Percentiles rank a stretch among this genome's conserved stretches.
phyloP scores from a whole-genome alignment of 129 eudicot species.

The Calendula officinalis region DNA sequence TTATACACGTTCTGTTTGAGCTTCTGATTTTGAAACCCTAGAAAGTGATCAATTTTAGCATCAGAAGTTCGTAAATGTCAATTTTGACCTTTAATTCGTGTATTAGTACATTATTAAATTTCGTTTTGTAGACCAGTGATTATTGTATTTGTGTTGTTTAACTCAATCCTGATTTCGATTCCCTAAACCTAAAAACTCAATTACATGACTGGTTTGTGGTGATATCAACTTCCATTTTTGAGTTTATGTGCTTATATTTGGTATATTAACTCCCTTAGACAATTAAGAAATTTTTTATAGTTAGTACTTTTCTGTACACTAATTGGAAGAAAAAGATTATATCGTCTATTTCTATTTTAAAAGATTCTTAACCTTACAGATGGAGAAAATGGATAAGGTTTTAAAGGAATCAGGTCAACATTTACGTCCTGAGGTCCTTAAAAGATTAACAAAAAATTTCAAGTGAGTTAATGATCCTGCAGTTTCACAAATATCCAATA shows the following conservation, averaged over 20 bases:
- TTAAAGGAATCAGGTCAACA: constrained; percentile 38
- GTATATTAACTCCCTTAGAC: constrained; percentile 1
- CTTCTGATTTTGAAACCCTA: too few relatives aligned
- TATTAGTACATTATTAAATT: too few relatives aligned
- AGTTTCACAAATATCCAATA: neutral
- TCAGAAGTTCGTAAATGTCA: too few relatives aligned
- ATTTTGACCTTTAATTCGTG: too few relatives aligned
- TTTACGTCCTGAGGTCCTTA: constrained; percentile 36
- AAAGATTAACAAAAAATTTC: constrained; percentile 53
- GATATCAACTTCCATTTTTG: neutral
- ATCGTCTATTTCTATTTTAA: constrained; percentile 9
- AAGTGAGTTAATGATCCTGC: constrained; percentile 47
- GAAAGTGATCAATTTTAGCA: too few relatives aligned
- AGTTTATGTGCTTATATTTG: constrained; percentile 1
- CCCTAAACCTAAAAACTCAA: neutral
- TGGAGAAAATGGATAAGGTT: constrained; percentile 69
- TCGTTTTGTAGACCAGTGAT: too few relatives aligned
- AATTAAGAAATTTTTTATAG: neutral
- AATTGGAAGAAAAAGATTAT: neutral
- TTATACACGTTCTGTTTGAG: too few relatives aligned
- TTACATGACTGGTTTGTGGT: neutral
- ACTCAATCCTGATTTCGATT: too few relatives aligned
- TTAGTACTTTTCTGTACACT: neutral
- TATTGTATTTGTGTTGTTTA: too few relatives aligned
- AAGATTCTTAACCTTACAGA: constrained; percentile 35